Base-by-base conservation (phyloP, 2,329 filamentous ascomycete genomes). In the Allantophomopsis cytisporea region DNA sequence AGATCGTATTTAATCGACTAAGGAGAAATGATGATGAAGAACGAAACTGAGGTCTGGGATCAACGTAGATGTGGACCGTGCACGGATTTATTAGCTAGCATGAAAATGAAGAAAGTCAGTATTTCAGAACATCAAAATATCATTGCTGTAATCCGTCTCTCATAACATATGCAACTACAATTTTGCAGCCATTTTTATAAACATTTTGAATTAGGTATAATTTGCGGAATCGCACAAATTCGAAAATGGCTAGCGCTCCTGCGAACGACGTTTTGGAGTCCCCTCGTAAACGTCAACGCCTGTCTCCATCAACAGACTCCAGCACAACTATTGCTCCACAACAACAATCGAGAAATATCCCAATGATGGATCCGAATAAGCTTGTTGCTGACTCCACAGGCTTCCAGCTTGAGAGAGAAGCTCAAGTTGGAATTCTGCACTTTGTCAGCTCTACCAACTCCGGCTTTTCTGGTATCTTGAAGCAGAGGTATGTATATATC, bases 401-500 rank as follows among this genome's bases (percentile, higher is more conserved):
- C 7, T 43, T 40, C 35, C 41, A 43, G 34, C 34, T 43, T 18
- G 41, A 43, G 16, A 42, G 45, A 7, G 56, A 59, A 38, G 43
- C 44, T 33, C 40, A 46, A 37, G 68, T 71, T 40, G 80, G 80
- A 20, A 83, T 85, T 47, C 72, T 70, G 7, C 66, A 73, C 46
- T 82, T 73, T 54, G 71, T 81, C 13, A 73, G 67, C 35, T 59
- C 65, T 1, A 57, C 68, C n/a, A 65, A 69, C 23, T 58, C 65
- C 40, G 73, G 76, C 1, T 83, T 83, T 47, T 58, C 61, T 12
- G 80, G 78, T 14, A 63, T 78, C 12, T 51, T 84, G 51, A 85
- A 85, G 64, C 76, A 81, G 54, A 69, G 76, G 71, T 74, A 54
- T 37, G 49, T 48, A 30, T 16, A 17, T 20, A 8, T 18, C 35